Evolutionary conservation across 192 early-diverging fungal genomes (phyloP).

Genomic region (Backusella australiensis): DNA sequence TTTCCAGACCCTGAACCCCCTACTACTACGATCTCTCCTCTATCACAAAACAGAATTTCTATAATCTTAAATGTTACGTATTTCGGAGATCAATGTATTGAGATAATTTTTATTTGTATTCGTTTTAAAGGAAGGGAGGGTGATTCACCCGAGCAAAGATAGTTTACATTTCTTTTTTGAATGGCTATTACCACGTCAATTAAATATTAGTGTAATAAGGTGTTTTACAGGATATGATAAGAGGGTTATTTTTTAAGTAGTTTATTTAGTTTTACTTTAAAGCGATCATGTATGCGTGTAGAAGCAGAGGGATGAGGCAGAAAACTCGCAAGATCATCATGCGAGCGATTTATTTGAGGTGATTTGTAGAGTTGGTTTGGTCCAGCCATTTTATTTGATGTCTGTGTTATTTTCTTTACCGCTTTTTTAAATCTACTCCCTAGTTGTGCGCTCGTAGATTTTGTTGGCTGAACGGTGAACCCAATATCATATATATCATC

Average conservation of each 20-base stretch:
- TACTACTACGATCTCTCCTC: no score
- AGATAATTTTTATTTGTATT: no score
- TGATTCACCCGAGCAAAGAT: no score
- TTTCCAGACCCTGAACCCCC: no score
- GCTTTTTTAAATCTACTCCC: background rate
- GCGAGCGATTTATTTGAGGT: background rate
- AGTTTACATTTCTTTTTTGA: no score
- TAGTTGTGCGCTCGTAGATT: background rate
- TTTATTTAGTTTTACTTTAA: conserved; percentile 1
- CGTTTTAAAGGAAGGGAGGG: no score
- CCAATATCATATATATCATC: background rate
- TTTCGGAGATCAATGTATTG: no score
- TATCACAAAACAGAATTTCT: no score
- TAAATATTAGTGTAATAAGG: no score
- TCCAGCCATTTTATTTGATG: background rate
- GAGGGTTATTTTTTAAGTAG: background rate
- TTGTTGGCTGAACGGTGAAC: background rate
- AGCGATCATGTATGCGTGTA: background rate
- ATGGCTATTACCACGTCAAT: no score
- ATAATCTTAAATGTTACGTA: no score
- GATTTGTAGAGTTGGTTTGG: background rate
- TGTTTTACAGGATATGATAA: background rate
- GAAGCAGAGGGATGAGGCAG: background rate
- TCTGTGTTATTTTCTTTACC: conserved; percentile 3
- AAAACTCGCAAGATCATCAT: background rate